Evolutionary conservation across 78 protist genomes (phyloP).

Genomic region (Dictyostelium discoideum): dicty_2.7 NC_007088.5:603501-604000

Average conservation of each 20-base stretch:
- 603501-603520: not conserved
- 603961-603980: slow-evolving; percentile 96
- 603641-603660: slow-evolving; percentile 99
- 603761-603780: slow-evolving; percentile 60
- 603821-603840: slow-evolving; percentile 97
- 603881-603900: slow-evolving; percentile 91
- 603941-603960: slow-evolving; percentile 96
- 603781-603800: slow-evolving; percentile 96
- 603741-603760: slow-evolving; percentile 90
- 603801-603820: slow-evolving; percentile 99
- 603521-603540: not conserved
- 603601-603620: slow-evolving; percentile 82
- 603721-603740: slow-evolving; percentile 83
- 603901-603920: slow-evolving; percentile 71
- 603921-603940: slow-evolving; percentile 88
- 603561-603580: not conserved
- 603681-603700: slow-evolving; percentile 98
- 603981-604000: slow-evolving; percentile 97
- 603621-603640: slow-evolving; percentile 95
- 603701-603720: slow-evolving; percentile 96
- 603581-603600: not conserved
- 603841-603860: slow-evolving; percentile 94
- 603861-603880: slow-evolving; percentile 97
- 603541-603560: not conserved
- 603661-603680: slow-evolving; percentile 93